Percentiles rank a stretch among this genome's conserved stretches.
Conservation (phyloP, 768 basidiomycete genomes). For the Mycena galopus region DNA sequence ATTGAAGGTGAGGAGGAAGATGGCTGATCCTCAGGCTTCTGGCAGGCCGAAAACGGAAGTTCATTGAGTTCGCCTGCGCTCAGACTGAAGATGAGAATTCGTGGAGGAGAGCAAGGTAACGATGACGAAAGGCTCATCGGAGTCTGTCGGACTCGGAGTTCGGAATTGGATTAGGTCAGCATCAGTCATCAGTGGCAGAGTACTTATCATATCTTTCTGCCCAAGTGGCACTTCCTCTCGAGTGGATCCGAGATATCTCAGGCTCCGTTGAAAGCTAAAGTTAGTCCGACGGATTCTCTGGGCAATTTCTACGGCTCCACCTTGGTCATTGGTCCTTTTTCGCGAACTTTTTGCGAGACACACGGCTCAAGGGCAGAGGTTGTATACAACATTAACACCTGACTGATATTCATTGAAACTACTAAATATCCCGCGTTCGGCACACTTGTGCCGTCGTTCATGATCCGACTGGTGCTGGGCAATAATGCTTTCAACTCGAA, state of each 20-base stretch:
- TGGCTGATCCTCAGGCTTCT: neutral
- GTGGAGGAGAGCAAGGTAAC: too few species aligned
- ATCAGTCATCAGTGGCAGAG: too few species aligned
- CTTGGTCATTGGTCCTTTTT: neutral
- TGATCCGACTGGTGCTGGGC: neutral
- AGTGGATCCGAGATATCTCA: too few species aligned
- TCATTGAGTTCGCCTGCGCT: neutral
- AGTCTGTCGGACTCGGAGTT: too few species aligned
- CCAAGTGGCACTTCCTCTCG: too few species aligned
- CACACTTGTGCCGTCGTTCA: neutral
- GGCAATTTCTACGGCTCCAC: neutral
- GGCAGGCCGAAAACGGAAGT: neutral
- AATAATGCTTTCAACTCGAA: neutral
- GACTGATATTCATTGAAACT: neutral
- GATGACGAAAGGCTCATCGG: too few species aligned
- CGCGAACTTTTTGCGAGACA: constrained; percentile 19
- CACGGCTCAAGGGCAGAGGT: neutral
- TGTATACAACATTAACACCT: neutral
- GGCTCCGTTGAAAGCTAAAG: too few species aligned
- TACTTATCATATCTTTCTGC: too few species aligned
- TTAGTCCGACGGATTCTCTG: neutral
- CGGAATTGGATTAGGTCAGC: too few species aligned
- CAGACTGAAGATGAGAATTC: too few species aligned
- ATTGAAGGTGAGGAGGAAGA: constrained; percentile 23
- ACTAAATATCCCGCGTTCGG: neutral